phyloP scores from a whole-genome alignment of 441 rosid species.

The Bocquillonia castaneifolia region DNA sequence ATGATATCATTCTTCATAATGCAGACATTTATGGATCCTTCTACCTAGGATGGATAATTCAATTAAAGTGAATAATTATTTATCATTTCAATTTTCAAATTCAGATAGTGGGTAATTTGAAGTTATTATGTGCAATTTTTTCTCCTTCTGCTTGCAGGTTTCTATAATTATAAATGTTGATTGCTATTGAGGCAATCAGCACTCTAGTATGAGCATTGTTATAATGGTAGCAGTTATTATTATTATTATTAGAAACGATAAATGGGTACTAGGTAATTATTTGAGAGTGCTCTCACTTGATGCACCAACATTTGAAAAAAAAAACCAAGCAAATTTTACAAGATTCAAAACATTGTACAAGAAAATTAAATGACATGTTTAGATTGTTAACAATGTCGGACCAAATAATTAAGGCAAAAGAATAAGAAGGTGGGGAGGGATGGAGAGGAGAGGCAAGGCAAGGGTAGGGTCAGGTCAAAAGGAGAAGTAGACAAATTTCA shows the following conservation, averaged over 20 bases:
- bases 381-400: neutral
- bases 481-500: slow-evolving; percentile 15
- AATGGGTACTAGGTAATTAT: slow-evolving; percentile 5
- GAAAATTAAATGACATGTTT: neutral
- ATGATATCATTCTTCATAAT: neutral
- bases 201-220: neutral
- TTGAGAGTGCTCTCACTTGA: slow-evolving; percentile 1
- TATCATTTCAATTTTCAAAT: slow-evolving; percentile 4
- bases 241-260: neutral
- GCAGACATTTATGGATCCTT: neutral
- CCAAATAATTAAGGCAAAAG: neutral
- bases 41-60: slow-evolving; percentile 14
- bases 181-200: neutral
- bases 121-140: neutral
- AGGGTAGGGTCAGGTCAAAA: slow-evolving; percentile 18
- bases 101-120: neutral
- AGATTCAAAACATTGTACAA: neutral
- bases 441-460: no score
- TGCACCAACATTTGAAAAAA: neutral
- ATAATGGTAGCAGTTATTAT: slow-evolving; percentile 9
- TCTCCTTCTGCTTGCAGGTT: neutral
- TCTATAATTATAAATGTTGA: neutral
- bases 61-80: neutral
- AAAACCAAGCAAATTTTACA: neutral
- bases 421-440: neutral